Evolutionary conservation across 1,284 basidiomycete genomes (phyloP), one percentile per base, ranked within the genome.

Genomic region (Stygiomarasmius scandens): DNA sequence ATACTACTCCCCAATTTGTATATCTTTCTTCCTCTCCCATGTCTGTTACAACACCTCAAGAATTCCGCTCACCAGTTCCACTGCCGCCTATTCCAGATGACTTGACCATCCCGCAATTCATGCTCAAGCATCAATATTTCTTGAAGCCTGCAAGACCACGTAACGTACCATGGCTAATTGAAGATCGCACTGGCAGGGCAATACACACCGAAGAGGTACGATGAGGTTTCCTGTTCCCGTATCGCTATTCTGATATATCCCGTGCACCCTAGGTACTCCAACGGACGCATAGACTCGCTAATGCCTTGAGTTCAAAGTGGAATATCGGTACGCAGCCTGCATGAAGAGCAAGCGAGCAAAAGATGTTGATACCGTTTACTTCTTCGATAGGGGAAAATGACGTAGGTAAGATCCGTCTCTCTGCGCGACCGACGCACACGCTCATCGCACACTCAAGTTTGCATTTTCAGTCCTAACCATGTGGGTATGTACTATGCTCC

Each of bases 21-120:
- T 23, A 19, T 23, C 38, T 23, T 51, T 54, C 45, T 29, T 36
- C 27, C 47, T 27, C 52, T 41, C 32, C 47, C 55, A 27, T 51
- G 23, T 53, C 49, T 44, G 32, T 38, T 47, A 22, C 55, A 46
- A 54, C 49, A 6, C 41, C 41, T 56, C 56, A 76, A 44, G 77
- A 82, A 63, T 82, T 86, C 58, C 70, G 69, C 46, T 74, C 75
- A 22, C 72, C 74, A 23, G 63, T 69, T 47, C 67, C 77, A 44
- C 69, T 84, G 23, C 78, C 79, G 14, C 63, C 66, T 58, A 84
- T 90, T 59, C 90, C 90, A 11, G 86, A 90, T 66, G 73, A 92
- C 71, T 71, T 92, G 53, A 87, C 86, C 11, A 77, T 92, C 22
- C 79, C 85, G 2, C 91, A 93, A 71, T 92, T 93, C 69, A 77